Evolutionary conservation across 2,329 filamentous ascomycete genomes (phyloP).

Genomic region (Trichoderma sp.): DNA sequence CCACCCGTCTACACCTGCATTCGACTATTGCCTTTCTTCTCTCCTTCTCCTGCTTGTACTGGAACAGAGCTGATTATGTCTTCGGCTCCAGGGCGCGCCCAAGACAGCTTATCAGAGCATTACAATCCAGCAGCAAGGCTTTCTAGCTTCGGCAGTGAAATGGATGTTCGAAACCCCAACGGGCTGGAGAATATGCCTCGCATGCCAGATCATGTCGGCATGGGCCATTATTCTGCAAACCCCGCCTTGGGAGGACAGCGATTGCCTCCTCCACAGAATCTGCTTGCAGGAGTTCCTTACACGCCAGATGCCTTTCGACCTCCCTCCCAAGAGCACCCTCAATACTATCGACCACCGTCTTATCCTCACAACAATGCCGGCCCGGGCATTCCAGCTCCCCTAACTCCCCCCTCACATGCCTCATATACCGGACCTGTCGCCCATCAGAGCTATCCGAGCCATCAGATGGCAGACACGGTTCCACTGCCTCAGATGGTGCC

Average conservation of each 20-base stretch:
- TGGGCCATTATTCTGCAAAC: constrained; percentile 29
- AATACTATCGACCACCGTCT: not conserved
- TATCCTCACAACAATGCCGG: constrained; percentile 1
- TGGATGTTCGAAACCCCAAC: constrained; percentile 25
- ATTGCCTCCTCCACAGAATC: constrained; percentile 28
- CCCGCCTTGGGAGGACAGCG: constrained; percentile 24
- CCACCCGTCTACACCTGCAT: constrained; percentile 2
- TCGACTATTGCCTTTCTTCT: not conserved
- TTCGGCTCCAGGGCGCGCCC: constrained; percentile 23
- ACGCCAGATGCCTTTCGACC: constrained; percentile 22
- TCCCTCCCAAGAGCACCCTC: constrained; percentile 25
- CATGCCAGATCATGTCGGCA: constrained; percentile 30
- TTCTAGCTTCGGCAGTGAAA: constrained; percentile 28
- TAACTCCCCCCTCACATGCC: constrained; percentile 8
- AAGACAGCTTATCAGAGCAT: constrained; percentile 23
- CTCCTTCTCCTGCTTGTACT: not conserved
- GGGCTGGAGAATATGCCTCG: constrained; percentile 32
- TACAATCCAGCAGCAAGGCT: constrained; percentile 29
- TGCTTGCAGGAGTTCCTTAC: constrained; percentile 30
- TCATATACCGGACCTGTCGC: not conserved
- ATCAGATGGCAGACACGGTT: not conserved
- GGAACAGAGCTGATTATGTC: constrained; percentile 26
- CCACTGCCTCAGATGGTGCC: constrained; percentile 11
- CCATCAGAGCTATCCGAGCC: not conserved
- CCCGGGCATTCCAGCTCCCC: not conserved